Evolutionary conservation across 2,329 filamentous ascomycete genomes (phyloP).

Genomic region (Colletotrichum neosansevieriae): DNA sequence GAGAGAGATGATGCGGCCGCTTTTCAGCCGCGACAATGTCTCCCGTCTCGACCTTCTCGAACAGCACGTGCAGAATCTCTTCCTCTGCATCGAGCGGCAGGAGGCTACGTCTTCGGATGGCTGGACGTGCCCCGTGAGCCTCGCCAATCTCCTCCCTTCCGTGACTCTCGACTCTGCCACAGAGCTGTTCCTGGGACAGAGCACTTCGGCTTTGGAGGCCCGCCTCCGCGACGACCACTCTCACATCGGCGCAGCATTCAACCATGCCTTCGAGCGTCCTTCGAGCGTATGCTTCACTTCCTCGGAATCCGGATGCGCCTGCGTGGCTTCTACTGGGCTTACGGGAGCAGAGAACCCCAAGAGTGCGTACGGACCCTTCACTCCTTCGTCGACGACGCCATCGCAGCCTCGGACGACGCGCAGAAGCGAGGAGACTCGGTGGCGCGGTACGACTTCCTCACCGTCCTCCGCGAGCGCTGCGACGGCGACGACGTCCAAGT

Average conservation of each 20-base stretch:
- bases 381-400: constrained; percentile 37
- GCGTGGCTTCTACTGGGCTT: constrained; percentile 31
- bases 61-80: constrained; percentile 53
- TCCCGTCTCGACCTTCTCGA: constrained; percentile 55
- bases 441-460: constrained; percentile 39
- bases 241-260: constrained; percentile 28
- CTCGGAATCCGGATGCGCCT: constrained; percentile 33
- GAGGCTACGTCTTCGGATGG: not conserved
- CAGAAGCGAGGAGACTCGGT: constrained; percentile 14
- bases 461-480: constrained; percentile 36
- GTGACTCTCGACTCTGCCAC: constrained; percentile 36
- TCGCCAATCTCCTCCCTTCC: constrained; percentile 16
- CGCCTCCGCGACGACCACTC: constrained; percentile 13
- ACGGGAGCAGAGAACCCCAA: not conserved
- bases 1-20: constrained; percentile 53
- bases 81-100: constrained; percentile 29
- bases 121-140: constrained; percentile 18
- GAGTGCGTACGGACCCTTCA: constrained; percentile 27
- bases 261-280: constrained; percentile 30
- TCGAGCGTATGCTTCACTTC: constrained; percentile 27
- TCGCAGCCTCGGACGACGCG: constrained; percentile 33
- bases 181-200: constrained; percentile 31
- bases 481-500: constrained; percentile 19
- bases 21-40: constrained; percentile 57
- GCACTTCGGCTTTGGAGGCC: constrained; percentile 30